Evolutionary conservation across 1,284 basidiomycete genomes (phyloP).

Genomic region (Violaceomyces palustris): DNA sequence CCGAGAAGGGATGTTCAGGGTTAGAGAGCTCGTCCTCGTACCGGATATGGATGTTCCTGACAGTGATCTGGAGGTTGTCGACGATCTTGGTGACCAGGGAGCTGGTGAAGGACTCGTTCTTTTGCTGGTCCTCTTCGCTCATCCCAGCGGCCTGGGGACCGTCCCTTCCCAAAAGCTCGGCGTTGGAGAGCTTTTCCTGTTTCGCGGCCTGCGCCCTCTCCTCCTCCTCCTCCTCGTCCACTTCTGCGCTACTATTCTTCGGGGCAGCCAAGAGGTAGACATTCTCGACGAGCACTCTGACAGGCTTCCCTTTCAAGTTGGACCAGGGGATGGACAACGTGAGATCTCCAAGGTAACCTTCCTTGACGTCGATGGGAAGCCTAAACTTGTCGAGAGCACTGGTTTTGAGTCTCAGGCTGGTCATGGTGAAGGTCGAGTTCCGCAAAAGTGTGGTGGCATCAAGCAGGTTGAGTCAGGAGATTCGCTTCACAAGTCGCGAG

Average conservation of each 20-base stretch:
- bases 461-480: not conserved
- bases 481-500: constrained; percentile 51
- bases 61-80: constrained; percentile 92
- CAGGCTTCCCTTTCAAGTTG: constrained; percentile 86
- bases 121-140: constrained; percentile 62
- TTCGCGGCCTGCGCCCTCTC: constrained; percentile 76
- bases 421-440: no score
- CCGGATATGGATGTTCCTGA: constrained; percentile 63
- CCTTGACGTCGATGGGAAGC: constrained; percentile 89
- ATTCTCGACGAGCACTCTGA: constrained; percentile 86
- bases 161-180: constrained; percentile 66
- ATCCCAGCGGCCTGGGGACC: constrained; percentile 16
- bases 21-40: constrained; percentile 94
- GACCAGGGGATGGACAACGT: constrained; percentile 93
- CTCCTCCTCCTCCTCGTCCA: constrained; percentile 81
- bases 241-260: constrained; percentile 64
- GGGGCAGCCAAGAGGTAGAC: constrained; percentile 91
- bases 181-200: constrained; percentile 78
- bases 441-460: not conserved
- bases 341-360: constrained; percentile 86
- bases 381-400: constrained; percentile 93
- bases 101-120: constrained; percentile 74
- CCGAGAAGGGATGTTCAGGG: constrained; percentile 93
- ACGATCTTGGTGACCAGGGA: constrained; percentile 86
- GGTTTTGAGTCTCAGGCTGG: constrained; percentile 74